These are phyloP conservation scores for Brasenia schreberi DNA, from an alignment of 164 flowering plant genomes.

Conservation along the genomic window DNA sequence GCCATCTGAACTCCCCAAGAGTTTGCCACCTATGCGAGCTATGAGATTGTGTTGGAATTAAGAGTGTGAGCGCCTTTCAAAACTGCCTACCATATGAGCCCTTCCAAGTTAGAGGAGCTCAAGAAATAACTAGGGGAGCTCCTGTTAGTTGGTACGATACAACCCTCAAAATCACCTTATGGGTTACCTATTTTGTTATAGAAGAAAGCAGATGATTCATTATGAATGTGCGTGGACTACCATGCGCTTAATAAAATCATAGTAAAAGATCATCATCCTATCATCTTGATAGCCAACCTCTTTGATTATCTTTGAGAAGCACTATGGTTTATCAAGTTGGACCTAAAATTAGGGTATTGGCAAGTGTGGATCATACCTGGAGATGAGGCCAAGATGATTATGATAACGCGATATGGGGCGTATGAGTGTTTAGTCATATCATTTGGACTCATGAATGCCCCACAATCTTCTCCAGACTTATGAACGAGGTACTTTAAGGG, in stretches of 20 bases:
- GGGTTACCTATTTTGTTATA: not conserved
- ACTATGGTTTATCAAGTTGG: not conserved
- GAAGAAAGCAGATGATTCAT: conserved; percentile 1
- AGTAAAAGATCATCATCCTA: not conserved
- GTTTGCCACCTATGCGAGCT: conserved; percentile 1
- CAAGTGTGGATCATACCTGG: too few relatives aligned
- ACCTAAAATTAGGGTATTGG: not conserved
- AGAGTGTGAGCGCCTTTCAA: not conserved
- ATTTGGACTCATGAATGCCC: not conserved
- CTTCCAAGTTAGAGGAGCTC: too few relatives aligned
- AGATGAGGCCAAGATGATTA: too few relatives aligned
- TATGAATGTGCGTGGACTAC: not conserved
- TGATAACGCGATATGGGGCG: not conserved
- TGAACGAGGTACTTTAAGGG: conserved; percentile 6
- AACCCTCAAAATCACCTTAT: not conserved
- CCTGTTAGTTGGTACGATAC: not conserved
- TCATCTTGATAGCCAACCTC: not conserved
- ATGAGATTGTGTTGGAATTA: conserved; percentile 2
- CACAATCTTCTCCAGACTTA: not conserved
- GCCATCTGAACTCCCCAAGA: conserved; percentile 1
- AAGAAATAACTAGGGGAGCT: not conserved
- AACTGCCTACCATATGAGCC: too few relatives aligned
- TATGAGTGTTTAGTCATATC: not conserved
- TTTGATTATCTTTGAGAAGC: not conserved
- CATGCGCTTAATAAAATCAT: not conserved